These are phyloP conservation scores for Ormosia semicastrata DNA, from an alignment of 306 rosid genomes.

Conservation along the genomic window DNA sequence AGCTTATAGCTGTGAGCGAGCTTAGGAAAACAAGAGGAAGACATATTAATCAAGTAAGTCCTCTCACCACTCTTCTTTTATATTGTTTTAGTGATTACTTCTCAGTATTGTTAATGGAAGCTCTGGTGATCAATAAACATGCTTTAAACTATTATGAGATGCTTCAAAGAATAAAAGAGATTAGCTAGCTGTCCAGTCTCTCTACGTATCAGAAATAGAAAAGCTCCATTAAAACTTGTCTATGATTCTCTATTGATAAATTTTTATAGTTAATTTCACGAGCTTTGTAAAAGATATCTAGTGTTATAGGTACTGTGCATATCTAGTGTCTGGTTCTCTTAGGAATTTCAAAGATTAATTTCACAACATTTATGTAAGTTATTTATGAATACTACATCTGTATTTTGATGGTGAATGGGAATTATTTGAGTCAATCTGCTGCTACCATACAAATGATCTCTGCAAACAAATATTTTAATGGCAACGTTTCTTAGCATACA, in stretches of 20 bases:
- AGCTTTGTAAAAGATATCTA: neutral
- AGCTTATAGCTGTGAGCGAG: too few species aligned
- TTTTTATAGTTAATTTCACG: neutral
- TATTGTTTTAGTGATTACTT: too few species aligned
- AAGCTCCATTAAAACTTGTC: neutral
- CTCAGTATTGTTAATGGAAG: too few species aligned
- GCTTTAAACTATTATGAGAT: too few species aligned
- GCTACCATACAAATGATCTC: neutral
- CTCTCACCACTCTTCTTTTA: too few species aligned
- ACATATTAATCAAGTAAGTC: too few species aligned
- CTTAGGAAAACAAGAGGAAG: too few species aligned
- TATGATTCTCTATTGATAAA: neutral
- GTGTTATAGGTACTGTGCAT: neutral
- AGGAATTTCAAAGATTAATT: neutral
- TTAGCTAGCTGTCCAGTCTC: neutral
- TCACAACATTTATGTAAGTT: neutral
- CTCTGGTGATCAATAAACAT: too few species aligned
- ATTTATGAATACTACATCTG: neutral
- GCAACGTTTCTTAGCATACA: conserved; percentile 2
- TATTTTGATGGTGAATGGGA: conserved; percentile 14
- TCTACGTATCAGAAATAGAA: neutral
- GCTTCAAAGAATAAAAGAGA: neutral
- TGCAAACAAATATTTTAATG: neutral
- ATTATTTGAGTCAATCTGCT: conserved; percentile 6
- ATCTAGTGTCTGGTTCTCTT: neutral